Conservation (phyloP, 2,329 filamentous ascomycete species). For the Trichoderma breve region DNA sequence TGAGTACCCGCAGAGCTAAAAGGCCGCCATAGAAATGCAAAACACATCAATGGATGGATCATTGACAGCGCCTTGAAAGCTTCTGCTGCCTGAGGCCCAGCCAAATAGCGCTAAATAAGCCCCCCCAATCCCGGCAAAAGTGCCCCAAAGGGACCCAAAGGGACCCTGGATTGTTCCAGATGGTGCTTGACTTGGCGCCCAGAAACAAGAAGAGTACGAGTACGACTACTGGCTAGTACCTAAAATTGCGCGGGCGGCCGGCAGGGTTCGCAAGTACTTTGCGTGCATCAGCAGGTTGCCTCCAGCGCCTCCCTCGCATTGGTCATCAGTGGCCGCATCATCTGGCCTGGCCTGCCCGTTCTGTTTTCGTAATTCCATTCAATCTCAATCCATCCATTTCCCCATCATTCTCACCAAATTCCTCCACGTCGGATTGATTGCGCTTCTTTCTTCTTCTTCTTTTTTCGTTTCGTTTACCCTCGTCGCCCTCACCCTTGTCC, state of each 20-base stretch:
- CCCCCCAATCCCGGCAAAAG: slow-evolving; percentile 7
- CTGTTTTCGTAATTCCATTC: neutral
- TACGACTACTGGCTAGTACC: neutral
- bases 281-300: slow-evolving; percentile 14
- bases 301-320: slow-evolving; percentile 14
- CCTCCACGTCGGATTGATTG: neutral
- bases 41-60: neutral
- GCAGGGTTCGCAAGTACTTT: neutral
- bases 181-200: neutral
- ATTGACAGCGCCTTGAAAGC: neutral
- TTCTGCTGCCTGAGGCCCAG: slow-evolving; percentile 4
- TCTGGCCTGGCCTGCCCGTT: neutral
- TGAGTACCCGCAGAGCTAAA: neutral
- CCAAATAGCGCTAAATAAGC: neutral
- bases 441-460: neutral
- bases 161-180: slow-evolving; percentile 18
- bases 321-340: slow-evolving; percentile 20
- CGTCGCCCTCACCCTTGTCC: neutral
- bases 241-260: neutral
- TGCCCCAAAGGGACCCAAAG: neutral
- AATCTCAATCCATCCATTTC: neutral
- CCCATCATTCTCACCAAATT: neutral
- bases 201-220: neutral
- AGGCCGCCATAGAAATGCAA: neutral
- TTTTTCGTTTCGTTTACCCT: neutral